Evolutionary conservation across 306 rosid genomes (phyloP).

Genomic region (Acacia melanoxylon): DNA sequence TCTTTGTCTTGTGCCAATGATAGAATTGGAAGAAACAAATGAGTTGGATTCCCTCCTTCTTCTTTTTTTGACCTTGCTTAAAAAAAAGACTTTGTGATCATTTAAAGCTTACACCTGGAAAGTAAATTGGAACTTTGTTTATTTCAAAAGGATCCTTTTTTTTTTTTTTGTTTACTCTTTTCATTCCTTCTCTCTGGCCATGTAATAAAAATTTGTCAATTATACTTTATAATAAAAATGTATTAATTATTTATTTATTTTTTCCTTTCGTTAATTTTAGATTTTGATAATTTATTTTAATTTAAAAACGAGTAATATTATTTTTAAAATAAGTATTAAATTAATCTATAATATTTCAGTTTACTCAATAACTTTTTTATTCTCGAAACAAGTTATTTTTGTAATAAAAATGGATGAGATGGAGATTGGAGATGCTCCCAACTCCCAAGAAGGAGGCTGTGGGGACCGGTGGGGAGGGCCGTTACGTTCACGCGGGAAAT

Average conservation of each 20-base stretch:
- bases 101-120: constrained; percentile 15
- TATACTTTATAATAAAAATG: no score
- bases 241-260: no score
- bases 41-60: neutral
- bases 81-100: constrained; percentile 26
- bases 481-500: constrained; percentile 49
- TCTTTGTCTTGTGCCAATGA: constrained; percentile 31
- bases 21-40: constrained; percentile 5
- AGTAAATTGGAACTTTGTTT: neutral
- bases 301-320: neutral
- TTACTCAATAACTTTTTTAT: no score
- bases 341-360: no score
- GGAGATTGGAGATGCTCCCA: neutral
- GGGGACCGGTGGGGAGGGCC: neutral
- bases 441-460: neutral
- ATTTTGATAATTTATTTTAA: no score
- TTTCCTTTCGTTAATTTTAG: no score
- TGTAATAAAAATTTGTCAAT: no score
- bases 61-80: neutral
- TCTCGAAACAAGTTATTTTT: no score
- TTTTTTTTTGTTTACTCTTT: no score
- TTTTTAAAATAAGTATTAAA: no score
- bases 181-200: neutral
- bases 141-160: neutral
- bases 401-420: no score